Evolutionary conservation across 2,329 filamentous ascomycete species (phyloP), one percentile per base, ranked within the genome.

Genomic region (Botrytis porri): DNA sequence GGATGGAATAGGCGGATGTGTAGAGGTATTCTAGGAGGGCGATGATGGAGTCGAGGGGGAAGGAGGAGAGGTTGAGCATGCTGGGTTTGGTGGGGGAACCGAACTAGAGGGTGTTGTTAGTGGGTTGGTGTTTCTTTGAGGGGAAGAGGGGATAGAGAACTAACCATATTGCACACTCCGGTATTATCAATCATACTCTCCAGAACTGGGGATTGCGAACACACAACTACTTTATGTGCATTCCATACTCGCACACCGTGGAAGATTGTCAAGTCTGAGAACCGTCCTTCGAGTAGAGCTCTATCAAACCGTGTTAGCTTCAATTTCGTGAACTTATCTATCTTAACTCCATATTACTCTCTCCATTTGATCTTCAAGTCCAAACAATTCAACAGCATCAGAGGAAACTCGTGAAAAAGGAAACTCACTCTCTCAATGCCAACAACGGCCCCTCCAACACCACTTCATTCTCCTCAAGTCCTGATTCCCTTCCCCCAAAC

Each of bases 21-120:
- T 79, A 79, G 22, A 79, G 73, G 61, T 77, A 79, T 41, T 78
- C 75, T 32, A 79, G 73, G n/a, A 76, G 62, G 5, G 43, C 63
- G 8, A 43, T 54, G 5, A 75, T 59, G 2, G 75, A 61, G 16
- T 74, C 60, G 32, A 69, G 41, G 22, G 73, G 69, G 37, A 77
- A 73, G 2, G 64, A 41, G 18, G 72, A 69, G 35, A 78, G 75
- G 39, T 75, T 32, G 39, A 79, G 71, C 2, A 48, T 59, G 10
- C 72, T 51, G 20, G 70, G 18, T 37, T 71, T 39, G 35, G 45
- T n/a, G 37, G 48, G 35, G 9, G 25, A 12, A 1, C 64, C 64
- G 64, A 54, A 67, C 64, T 67, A 18, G 25, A 32, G 59, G 71
- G 73, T 18, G 0, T 29, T 6, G 43, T 74, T 67, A 69, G 51